Evolutionary conservation across 2,329 filamentous ascomycete genomes (phyloP).

Genomic region (Camptophora hylomeconis): DNA sequence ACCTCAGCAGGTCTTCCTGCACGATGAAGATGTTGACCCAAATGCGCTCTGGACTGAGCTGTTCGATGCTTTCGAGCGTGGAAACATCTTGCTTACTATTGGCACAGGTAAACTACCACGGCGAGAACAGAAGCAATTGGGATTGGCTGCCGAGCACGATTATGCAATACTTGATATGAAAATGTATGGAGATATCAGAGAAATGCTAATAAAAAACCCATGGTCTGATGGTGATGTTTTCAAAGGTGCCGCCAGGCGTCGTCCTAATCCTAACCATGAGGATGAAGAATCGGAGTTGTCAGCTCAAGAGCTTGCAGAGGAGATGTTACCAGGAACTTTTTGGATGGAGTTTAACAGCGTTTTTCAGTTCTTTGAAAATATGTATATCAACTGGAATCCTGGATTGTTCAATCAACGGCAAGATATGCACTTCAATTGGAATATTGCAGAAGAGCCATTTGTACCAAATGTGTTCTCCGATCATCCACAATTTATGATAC

Average conservation of each 20-base stretch:
- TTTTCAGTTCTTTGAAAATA: slow-evolving; percentile 81
- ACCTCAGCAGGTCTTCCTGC: slow-evolving; percentile 85
- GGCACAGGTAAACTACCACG: slow-evolving; percentile 73
- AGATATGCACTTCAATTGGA: slow-evolving; percentile 85
- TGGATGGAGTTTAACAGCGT: slow-evolving; percentile 88
- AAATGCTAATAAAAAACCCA: slow-evolving; percentile 84
- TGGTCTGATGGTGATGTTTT: slow-evolving; percentile 61
- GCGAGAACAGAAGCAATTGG: slow-evolving; percentile 65
- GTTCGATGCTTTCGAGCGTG: slow-evolving; percentile 57
- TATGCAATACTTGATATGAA: slow-evolving; percentile 79
- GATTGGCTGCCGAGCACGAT: slow-evolving; percentile 80
- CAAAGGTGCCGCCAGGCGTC: slow-evolving; percentile 17
- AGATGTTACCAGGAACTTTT: slow-evolving; percentile 56
- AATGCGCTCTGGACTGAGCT: slow-evolving; percentile 68
- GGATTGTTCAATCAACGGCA: slow-evolving; percentile 66
- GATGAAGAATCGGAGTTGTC: slow-evolving; percentile 5
- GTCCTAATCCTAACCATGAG: slow-evolving; percentile 10
- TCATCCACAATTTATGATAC: slow-evolving; percentile 48
- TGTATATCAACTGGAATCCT: slow-evolving; percentile 97
- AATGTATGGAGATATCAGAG: slow-evolving; percentile 47
- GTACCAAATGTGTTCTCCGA: slow-evolving; percentile 33
- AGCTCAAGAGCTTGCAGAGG: slow-evolving; percentile 8
- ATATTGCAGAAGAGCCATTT: slow-evolving; percentile 32
- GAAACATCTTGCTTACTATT: slow-evolving; percentile 76
- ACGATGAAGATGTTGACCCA: slow-evolving; percentile 68